Percentiles rank a stretch among this genome's conserved stretches.
phyloP scores from a whole-genome alignment of 2,329 filamentous ascomycete genomes.

The Nectriaceae sp. region DNA sequence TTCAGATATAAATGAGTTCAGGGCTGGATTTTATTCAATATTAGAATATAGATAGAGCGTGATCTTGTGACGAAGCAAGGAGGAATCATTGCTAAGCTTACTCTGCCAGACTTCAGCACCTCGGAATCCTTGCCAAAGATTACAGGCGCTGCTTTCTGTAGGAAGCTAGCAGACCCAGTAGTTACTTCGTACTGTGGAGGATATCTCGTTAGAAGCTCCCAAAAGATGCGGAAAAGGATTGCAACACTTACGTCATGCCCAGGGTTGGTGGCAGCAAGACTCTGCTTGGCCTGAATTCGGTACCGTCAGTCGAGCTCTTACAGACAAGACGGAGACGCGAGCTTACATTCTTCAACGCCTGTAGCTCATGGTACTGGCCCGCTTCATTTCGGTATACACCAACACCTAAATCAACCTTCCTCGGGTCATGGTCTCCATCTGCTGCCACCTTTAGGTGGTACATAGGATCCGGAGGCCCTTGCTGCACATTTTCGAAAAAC shows the following conservation, averaged over 20 bases:
- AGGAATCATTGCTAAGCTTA: background rate
- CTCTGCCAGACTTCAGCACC: constrained; percentile 5
- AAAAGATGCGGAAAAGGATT: background rate
- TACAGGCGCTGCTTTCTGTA: constrained; percentile 29
- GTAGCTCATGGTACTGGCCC: constrained; percentile 34
- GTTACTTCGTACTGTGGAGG: constrained; percentile 34
- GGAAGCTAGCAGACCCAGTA: constrained; percentile 33
- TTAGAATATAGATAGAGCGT: constrained; percentile 1
- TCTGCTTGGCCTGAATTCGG: constrained; percentile 23
- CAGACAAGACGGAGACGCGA: background rate
- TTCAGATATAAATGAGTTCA: too few species aligned
- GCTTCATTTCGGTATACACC: constrained; percentile 38
- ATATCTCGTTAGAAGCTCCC: background rate
- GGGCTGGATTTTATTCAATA: background rate
- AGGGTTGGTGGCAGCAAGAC: constrained; percentile 17
- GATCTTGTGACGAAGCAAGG: too few species aligned
- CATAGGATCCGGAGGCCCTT: constrained; percentile 34
- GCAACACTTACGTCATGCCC: constrained; percentile 28
- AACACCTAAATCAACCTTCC: constrained; percentile 39
- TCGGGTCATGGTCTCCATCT: constrained; percentile 28
- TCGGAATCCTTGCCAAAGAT: constrained; percentile 30
- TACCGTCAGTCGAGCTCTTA: background rate
- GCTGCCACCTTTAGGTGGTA: constrained; percentile 34
- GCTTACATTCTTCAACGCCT: constrained; percentile 21
- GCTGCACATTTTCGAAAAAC: constrained; percentile 26